A percentile compares a stretch with the other conserved stretches of the same genome.
Conservation (phyloP, 202 grass and related monocot species). For the Saccharum hybrid region DNA sequence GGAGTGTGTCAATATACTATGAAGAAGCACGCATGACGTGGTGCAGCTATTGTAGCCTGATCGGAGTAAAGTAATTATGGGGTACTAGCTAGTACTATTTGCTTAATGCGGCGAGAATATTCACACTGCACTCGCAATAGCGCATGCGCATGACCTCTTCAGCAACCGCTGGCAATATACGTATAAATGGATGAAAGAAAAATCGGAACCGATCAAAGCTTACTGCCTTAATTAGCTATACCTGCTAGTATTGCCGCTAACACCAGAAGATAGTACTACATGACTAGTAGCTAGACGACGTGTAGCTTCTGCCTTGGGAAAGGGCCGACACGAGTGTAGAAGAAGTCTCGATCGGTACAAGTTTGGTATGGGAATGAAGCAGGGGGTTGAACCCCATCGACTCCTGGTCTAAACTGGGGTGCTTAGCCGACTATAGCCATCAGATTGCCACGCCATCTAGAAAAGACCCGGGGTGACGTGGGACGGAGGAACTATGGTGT, state of each 20-base stretch:
- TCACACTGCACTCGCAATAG: not conserved
- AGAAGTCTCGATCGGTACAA: not conserved
- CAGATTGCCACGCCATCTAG: not conserved
- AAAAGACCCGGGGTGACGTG: not conserved
- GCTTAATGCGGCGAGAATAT: not conserved
- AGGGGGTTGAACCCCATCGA: not conserved
- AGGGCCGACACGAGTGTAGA: too few relatives aligned
- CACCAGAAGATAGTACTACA: too few relatives aligned
- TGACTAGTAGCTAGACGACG: too few relatives aligned
- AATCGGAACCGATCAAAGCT: not conserved
- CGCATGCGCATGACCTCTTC: not conserved
- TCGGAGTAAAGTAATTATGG: too few relatives aligned
- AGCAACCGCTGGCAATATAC: not conserved
- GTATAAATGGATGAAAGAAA: not conserved
- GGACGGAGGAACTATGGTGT: not conserved
- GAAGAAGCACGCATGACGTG: too few relatives aligned
- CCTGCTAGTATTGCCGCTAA: too few relatives aligned
- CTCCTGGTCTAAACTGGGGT: slow-evolving; percentile 15
- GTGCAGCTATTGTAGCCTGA: too few relatives aligned
- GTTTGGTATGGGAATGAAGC: not conserved
- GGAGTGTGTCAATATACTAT: too few relatives aligned
- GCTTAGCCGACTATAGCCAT: not conserved
- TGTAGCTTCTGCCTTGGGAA: too few relatives aligned
- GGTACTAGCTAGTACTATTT: too few relatives aligned
- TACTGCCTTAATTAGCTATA: too few relatives aligned